Conservation (phyloP, 129 eudicot species). For the Escallonia rubra region DNA sequence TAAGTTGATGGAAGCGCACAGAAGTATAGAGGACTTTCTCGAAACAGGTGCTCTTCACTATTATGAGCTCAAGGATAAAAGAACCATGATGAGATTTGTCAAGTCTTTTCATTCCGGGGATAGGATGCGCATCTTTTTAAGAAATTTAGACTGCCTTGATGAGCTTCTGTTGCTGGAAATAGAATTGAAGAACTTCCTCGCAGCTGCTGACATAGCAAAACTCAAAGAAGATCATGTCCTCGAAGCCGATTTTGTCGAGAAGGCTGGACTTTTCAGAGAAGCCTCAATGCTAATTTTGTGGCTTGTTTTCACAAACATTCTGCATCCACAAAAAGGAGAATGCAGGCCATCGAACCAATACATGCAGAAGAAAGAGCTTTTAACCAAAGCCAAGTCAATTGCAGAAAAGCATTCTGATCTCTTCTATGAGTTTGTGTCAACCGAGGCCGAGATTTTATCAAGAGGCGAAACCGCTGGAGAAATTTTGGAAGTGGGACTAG, state of each 20-base stretch:
- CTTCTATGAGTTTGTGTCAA: too few species aligned
- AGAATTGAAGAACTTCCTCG: constrained; percentile 51
- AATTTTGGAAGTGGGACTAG: too few species aligned
- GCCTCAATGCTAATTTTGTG: constrained; percentile 32
- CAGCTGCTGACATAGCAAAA: constrained; percentile 65
- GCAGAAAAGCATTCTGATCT: too few species aligned
- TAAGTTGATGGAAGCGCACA: constrained; percentile 30
- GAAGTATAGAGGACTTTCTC: constrained; percentile 45
- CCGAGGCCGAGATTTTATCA: too few species aligned
- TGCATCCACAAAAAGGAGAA: constrained; percentile 36
- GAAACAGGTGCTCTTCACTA: constrained; percentile 54
- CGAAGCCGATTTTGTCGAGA: constrained; percentile 54
- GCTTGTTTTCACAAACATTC: constrained; percentile 31
- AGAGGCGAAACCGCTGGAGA: too few species aligned
- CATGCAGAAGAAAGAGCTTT: constrained; percentile 34
- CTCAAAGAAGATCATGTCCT: constrained; percentile 42
- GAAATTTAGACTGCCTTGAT: constrained; percentile 37
- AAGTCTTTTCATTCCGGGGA: constrained; percentile 47
- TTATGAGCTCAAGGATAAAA: constrained; percentile 31
- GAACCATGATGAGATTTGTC: constrained; percentile 58
- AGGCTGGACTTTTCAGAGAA: constrained; percentile 34
- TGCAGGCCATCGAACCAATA: constrained; percentile 68
- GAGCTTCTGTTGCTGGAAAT: constrained; percentile 65
- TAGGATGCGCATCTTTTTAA: constrained; percentile 49
- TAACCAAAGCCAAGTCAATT: background rate